A percentile compares a stretch with the other conserved stretches of the same genome.
Evolutionary conservation across 371 early-diverging fungal genomes (phyloP).

Genomic region (Mortierella sp.): DNA sequence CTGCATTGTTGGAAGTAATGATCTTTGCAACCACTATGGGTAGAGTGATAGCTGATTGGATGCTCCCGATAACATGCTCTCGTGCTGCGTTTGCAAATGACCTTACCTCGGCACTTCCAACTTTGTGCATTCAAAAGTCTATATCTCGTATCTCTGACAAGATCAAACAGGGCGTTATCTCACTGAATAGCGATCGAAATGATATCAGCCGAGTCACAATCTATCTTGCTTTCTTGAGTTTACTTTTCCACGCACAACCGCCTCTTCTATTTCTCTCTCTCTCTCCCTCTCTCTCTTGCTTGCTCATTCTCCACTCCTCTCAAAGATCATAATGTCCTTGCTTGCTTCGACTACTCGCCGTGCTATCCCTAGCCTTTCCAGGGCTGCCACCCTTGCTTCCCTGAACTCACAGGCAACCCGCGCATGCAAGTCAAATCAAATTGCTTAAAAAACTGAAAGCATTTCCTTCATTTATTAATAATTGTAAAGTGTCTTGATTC

Average conservation of each 20-base stretch:
- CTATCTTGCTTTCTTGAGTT: background rate
- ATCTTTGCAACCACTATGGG: too few relatives aligned
- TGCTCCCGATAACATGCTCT: background rate
- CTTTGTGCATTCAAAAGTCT: background rate
- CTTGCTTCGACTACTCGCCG: conserved; percentile 46
- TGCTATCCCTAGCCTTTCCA: conserved; percentile 42
- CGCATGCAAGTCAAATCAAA: conserved; percentile 38
- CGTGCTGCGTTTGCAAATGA: too few relatives aligned
- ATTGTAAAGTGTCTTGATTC: background rate
- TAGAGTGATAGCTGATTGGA: too few relatives aligned
- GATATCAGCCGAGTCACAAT: background rate
- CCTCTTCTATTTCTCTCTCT: conserved; percentile 4
- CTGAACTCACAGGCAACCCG: conserved; percentile 48
- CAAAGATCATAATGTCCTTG: conserved; percentile 39
- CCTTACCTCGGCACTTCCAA: background rate
- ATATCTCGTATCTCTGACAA: background rate
- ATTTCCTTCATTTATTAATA: background rate
- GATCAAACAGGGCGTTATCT: conserved; percentile 2
- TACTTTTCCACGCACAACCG: background rate
- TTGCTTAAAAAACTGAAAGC: background rate
- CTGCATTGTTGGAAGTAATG: too few relatives aligned
- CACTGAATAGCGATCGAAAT: background rate
- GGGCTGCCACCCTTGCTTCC: conserved; percentile 43
- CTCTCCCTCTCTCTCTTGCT: background rate
- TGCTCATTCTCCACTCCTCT: background rate